Conservation (phyloP, 2,329 filamentous ascomycete genomes). For the Alternaria tenuissima region DNA sequence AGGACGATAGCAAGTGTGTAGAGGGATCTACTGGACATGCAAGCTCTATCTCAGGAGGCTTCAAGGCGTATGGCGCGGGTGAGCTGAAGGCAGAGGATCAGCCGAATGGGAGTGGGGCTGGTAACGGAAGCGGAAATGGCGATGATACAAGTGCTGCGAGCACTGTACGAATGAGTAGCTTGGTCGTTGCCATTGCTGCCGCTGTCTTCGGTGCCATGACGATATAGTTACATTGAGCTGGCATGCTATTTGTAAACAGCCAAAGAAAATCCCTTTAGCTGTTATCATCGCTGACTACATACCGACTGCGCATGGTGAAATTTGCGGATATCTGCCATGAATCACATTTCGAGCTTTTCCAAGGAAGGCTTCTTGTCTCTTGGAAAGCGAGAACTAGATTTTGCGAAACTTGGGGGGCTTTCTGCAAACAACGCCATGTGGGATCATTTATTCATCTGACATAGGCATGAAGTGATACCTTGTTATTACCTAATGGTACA, state of each 20-base stretch:
- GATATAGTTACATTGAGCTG: constrained; percentile 7
- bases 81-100: constrained; percentile 29
- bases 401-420: background rate
- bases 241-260: background rate
- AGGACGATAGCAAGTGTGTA: constrained; percentile 33
- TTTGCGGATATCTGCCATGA: background rate
- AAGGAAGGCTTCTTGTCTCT: background rate
- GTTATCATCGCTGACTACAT: background rate
- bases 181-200: constrained; percentile 7
- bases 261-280: background rate
- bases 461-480: background rate
- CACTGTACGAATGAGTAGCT: constrained; percentile 2
- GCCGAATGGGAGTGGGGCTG: constrained; percentile 10
- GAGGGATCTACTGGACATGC: constrained; percentile 32
- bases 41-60: constrained; percentile 37
- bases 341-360: background rate
- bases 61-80: constrained; percentile 33
- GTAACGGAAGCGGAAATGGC: background rate
- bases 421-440: background rate
- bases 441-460: background rate
- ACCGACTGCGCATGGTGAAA: background rate
- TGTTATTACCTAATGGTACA: background rate
- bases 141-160: constrained; percentile 4
- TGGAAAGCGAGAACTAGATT: background rate
- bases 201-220: constrained; percentile 12